Conservation (phyloP, 2,329 filamentous ascomycete species). For the Colletotrichum liaoningense region DNA sequence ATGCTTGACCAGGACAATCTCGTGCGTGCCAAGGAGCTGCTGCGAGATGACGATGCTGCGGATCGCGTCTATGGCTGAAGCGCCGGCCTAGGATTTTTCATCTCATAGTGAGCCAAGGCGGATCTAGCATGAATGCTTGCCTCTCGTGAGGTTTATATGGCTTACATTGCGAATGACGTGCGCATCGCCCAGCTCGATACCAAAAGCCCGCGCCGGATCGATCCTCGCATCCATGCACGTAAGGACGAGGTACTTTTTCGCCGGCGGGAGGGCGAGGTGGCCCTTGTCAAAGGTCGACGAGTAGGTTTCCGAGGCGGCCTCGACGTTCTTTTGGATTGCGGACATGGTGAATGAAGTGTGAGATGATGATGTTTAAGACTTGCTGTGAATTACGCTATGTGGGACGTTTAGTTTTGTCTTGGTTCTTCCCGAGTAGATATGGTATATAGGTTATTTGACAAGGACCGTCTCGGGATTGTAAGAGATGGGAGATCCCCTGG, state of each 20-base stretch:
- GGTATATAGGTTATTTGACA: background rate
- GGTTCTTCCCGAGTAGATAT: background rate
- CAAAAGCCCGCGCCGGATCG: constrained; percentile 75
- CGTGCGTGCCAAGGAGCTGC: constrained; percentile 80
- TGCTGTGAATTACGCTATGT: background rate
- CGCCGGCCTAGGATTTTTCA: constrained; percentile 62
- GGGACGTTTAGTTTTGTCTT: background rate
- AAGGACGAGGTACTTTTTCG: constrained; percentile 72
- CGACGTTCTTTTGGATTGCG: constrained; percentile 33
- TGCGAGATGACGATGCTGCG: constrained; percentile 83
- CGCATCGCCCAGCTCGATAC: constrained; percentile 79
- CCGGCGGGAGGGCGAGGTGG: constrained; percentile 74
- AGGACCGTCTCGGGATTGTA: background rate
- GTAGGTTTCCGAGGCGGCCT: constrained; percentile 32
- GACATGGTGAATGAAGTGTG: constrained; percentile 19
- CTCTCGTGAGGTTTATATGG: too few species aligned
- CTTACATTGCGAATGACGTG: constrained; percentile 78
- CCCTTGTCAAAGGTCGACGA: constrained; percentile 69
- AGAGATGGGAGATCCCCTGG: background rate
- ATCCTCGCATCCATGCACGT: constrained; percentile 87
- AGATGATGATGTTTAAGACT: background rate
- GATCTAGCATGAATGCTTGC: too few species aligned
- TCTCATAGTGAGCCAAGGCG: too few species aligned
- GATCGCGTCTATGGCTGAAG: constrained; percentile 74
- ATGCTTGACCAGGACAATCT: constrained; percentile 81